Evolutionary conservation across 176 grass and related monocot genomes (phyloP), one percentile per base, ranked within the genome.

Genomic region (Urochloa ruziziensis): DNA sequence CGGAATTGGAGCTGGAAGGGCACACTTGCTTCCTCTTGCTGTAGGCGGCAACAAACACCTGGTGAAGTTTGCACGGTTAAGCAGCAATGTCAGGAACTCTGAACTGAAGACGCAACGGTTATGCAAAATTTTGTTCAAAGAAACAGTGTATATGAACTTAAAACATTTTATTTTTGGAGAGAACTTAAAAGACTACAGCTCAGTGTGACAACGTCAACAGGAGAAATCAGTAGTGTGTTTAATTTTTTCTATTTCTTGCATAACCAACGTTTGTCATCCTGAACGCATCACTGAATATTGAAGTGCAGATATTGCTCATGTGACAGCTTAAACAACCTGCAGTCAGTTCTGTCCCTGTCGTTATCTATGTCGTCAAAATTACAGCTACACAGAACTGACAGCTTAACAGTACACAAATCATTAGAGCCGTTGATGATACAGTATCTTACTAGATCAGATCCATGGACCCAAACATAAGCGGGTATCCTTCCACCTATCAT

Each of bases 11-110:
- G 70, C 24, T 97, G 23, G 91, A 89, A 29, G 91, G 91, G 68
- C 96, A 92, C 15, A 95, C 74, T 36, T 98, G 91, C 85, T 90
- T 93, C 89, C 96, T 90, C 82, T 98, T 93, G 62, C 70, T 74
- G 85, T 90, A 90, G 81, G 93, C 85, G 44, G 96, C 96, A 52
- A 98, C 93, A 39, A 95, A 95, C 14, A 98, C 96, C 96, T 98
- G 83, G 23, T 84, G 28, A 77, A 74, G 69, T 89, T 91, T 36
- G 15, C 52, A 61, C n/a, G 23, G 66, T 75, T 58, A 47, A 67
- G 4, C 9, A 59, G 28, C 7, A 67, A 73, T 25, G 23, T 84
- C 47, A 73, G 28, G 15, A 7, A 68, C 12, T 56, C 33, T 19
- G n/a, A 56, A 6, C 14, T 56, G 57, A 0, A 66, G 19, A 34